Percentiles rank a stretch among this genome's conserved stretches.
phyloP scores from a whole-genome alignment of 306 rosid species.

The Trifolium dubium region DNA sequence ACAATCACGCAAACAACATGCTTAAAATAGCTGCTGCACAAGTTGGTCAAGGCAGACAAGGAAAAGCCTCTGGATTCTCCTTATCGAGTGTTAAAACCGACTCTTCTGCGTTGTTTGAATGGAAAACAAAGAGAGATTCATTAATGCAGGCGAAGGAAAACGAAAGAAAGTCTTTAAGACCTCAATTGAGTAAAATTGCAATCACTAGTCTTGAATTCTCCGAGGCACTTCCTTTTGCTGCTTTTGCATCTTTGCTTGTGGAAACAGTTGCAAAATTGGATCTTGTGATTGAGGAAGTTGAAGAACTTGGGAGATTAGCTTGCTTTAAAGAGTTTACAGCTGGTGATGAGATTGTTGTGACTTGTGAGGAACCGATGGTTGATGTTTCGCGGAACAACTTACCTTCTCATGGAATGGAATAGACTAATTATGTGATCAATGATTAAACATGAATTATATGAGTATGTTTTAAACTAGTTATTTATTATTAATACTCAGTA shows the following conservation, averaged over 20 bases:
- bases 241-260: slow-evolving; percentile 92
- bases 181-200: slow-evolving; percentile 81
- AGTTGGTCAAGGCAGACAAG: slow-evolving; percentile 50
- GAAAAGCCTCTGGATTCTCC: slow-evolving; percentile 50
- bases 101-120: slow-evolving; percentile 69
- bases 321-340: slow-evolving; percentile 72
- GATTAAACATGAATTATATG: slow-evolving; percentile 29
- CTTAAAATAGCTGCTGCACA: slow-evolving; percentile 73
- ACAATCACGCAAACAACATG: slow-evolving; percentile 63
- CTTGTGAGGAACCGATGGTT: slow-evolving; percentile 57
- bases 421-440: slow-evolving; percentile 47
- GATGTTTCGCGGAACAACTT: slow-evolving; percentile 54
- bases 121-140: slow-evolving; percentile 63
- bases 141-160: slow-evolving; percentile 58
- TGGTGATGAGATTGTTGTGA: slow-evolving; percentile 64
- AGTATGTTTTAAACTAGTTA: slow-evolving; percentile 23
- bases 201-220: slow-evolving; percentile 93
- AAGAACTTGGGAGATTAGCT: slow-evolving; percentile 78
- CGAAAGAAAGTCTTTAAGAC: slow-evolving; percentile 67
- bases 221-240: slow-evolving; percentile 96
- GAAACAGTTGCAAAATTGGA: slow-evolving; percentile 94
- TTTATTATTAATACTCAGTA: background rate
- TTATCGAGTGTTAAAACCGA: slow-evolving; percentile 85
- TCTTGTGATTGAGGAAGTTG: slow-evolving; percentile 78
- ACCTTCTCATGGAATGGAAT: slow-evolving; percentile 64